Evolutionary conservation across 805 yeast genomes (phyloP), one percentile per base, ranked within the genome.

Genomic region (Debaryomyces hansenii): DNA sequence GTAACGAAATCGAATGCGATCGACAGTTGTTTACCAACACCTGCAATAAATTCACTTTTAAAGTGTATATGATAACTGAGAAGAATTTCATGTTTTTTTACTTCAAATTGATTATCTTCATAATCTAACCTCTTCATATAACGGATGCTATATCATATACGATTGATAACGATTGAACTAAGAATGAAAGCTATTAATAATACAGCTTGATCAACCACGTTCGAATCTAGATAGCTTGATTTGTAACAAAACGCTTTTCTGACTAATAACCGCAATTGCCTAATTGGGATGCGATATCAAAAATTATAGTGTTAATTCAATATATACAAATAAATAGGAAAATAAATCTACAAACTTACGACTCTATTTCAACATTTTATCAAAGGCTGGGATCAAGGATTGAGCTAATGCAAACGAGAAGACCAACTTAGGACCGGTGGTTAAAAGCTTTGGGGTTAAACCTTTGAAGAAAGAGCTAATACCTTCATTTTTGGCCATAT

Each of bases 371-470:
- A 89, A 67, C 47, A 85, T 56, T 56, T 82, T 82, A 69, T 94
- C 99, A 60, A 91, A 90, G 50, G 96, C 96, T 50, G 99, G 99
- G 57, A 94, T 94, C 75, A 94, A 82, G 35, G 96, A 80, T 75
- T 92, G 99, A 37, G 99, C 99, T 67, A 92, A 74, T 8, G 99
- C 99, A 64, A 92, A 92, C n/a, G 96, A 89, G 69, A 94, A 94
- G 45, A 94, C 99, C 61, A 94, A 81, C 75, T 94, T 94, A 46
- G 99, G 99, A 56, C 99, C 99, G 31, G 99, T 91, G 41, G 99
- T 94, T 68, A 94, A 80, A 63, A 94, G 80, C 72, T 94, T 94
- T 51, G 99, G 99, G 49, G 96, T 88, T 63, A 94, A 80, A 38
- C 99, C 99, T 75, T 92, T 92, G 82, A 94, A 92, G 75, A 92